Evolutionary conservation across 2,329 filamentous ascomycete genomes (phyloP).

Genomic region (Claviceps sp.): DNA sequence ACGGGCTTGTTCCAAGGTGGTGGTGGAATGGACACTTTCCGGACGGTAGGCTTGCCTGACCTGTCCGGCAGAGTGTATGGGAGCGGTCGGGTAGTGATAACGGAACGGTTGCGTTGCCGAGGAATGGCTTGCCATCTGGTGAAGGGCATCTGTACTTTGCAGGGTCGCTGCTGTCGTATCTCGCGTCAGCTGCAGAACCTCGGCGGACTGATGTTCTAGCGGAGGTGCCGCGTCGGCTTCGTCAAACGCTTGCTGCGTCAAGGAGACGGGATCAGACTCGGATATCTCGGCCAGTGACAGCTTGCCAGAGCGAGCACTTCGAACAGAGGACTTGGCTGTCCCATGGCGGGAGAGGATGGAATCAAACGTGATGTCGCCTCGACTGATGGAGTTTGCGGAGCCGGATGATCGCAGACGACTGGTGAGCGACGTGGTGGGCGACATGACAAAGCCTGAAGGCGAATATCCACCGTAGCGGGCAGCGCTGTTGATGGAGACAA

Average conservation of each 20-base stretch:
- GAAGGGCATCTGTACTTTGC: conserved; percentile 16
- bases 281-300: conserved; percentile 42
- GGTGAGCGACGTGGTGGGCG: conserved; percentile 49
- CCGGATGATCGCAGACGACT: conserved; percentile 37
- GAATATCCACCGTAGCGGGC: conserved; percentile 59
- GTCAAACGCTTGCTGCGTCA: conserved; percentile 39
- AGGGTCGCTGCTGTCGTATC: conserved; percentile 17
- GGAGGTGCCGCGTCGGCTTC: conserved; percentile 33
- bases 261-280: conserved; percentile 38
- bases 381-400: conserved; percentile 33
- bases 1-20: conserved; percentile 52
- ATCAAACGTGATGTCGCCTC: conserved; percentile 26
- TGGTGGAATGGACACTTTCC: conserved; percentile 38
- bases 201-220: conserved; percentile 24
- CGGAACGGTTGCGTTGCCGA: conserved; percentile 3
- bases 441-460: conserved; percentile 53
- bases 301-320: conserved; percentile 36
- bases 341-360: conserved; percentile 34
- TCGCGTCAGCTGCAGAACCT: conserved; percentile 12
- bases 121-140: conserved; percentile 19
- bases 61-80: background rate
- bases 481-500: conserved; percentile 53
- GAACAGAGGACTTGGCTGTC: conserved; percentile 39
- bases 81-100: background rate
- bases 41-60: conserved; percentile 14